Evolutionary conservation across 371 early-diverging fungal species (phyloP).

Genomic region (Globomyces sp.): DNA sequence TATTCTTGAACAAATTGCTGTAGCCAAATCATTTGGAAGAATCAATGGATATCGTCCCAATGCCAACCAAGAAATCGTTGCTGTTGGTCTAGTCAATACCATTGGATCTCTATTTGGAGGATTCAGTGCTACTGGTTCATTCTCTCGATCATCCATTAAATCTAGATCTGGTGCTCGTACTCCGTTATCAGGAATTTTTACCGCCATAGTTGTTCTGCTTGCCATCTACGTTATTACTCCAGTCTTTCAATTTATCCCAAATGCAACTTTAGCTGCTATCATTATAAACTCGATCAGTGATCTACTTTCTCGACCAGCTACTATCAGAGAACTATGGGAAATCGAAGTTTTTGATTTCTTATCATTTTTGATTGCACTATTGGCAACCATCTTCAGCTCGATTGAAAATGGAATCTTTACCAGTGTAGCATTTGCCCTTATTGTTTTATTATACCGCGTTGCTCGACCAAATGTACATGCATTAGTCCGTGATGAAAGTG

Average conservation of each 20-base stretch:
- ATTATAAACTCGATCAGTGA: constrained; percentile 69
- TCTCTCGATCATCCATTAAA: constrained; percentile 82
- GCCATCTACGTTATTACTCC: constrained; percentile 74
- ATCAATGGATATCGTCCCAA: constrained; percentile 52
- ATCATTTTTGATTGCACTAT: constrained; percentile 45
- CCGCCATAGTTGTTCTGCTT: constrained; percentile 70
- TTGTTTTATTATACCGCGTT: constrained; percentile 64
- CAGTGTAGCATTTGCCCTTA: constrained; percentile 60
- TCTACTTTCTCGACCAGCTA: constrained; percentile 54
- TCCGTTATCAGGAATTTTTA: constrained; percentile 72
- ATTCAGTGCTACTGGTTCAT: constrained; percentile 81
- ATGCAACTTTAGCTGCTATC: constrained; percentile 71
- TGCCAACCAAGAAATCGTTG: constrained; percentile 77
- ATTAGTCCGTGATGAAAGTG: constrained; percentile 35
- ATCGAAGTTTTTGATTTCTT: constrained; percentile 31
- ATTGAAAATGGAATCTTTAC: constrained; percentile 70
- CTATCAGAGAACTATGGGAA: constrained; percentile 34
- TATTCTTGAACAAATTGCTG: constrained; percentile 84
- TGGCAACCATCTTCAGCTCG: constrained; percentile 66
- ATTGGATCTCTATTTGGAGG: constrained; percentile 78
- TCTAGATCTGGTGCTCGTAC: constrained; percentile 67
- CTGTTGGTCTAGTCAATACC: constrained; percentile 77
- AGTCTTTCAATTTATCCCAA: constrained; percentile 81
- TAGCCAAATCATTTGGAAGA: constrained; percentile 75
- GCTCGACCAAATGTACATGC: constrained; percentile 59